Conservation (phyloP, 257 asterid species). For the Coffea eugenioides region DNA sequence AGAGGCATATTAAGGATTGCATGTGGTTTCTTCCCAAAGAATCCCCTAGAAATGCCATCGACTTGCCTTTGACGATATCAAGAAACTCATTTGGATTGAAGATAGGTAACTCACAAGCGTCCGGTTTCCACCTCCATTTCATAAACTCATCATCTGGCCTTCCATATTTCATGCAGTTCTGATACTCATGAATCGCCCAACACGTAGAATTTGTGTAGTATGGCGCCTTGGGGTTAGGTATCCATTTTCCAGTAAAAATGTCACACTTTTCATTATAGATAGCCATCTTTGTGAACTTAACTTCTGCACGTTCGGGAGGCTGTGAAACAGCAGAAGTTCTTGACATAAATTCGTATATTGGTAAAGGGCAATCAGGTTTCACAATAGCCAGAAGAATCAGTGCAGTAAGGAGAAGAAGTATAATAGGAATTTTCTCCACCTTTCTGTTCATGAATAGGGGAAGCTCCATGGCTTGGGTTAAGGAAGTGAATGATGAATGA, state of each 20-base stretch:
- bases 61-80: constrained; percentile 32
- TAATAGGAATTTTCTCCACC: too few species aligned
- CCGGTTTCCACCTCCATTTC: constrained; percentile 39
- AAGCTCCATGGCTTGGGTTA: too few species aligned
- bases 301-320: too few species aligned
- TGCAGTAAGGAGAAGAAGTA: too few species aligned
- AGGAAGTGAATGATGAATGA: too few species aligned
- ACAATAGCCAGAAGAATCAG: too few species aligned
- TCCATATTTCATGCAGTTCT: constrained; percentile 35
- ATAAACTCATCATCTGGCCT: constrained; percentile 28
- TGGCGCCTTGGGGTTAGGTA: constrained; percentile 29
- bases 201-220: constrained; percentile 28
- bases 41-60: constrained; percentile 37
- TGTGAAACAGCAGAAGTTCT: too few species aligned
- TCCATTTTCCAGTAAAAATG: constrained; percentile 31
- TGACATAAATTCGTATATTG: too few species aligned
- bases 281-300: too few species aligned
- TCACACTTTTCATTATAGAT: constrained; percentile 17
- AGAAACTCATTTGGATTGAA: constrained; percentile 30
- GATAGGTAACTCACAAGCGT: constrained; percentile 29
- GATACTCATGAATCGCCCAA: constrained; percentile 31
- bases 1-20: constrained; percentile 37
- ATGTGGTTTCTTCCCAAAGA: constrained; percentile 34
- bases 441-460: too few species aligned
- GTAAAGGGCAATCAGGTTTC: too few species aligned